These are phyloP conservation scores for Escallonia rubra DNA, from an alignment of 129 eudicot genomes.

Conservation along the genomic window DNA sequence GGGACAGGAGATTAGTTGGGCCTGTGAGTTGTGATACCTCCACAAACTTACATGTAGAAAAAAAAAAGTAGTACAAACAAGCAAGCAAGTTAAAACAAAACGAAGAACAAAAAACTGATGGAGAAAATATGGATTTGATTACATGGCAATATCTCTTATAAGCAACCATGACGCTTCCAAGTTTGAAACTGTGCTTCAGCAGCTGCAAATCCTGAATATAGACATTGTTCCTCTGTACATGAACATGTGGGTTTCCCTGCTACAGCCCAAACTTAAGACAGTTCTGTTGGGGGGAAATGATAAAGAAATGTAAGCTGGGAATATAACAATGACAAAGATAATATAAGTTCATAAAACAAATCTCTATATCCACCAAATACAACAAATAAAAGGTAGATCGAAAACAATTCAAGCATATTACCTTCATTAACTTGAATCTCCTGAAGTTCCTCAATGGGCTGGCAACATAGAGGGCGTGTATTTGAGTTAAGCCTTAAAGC, in stretches of 20 bases:
- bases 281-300: background rate
- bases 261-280: no score
- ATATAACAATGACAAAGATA: no score
- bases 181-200: background rate
- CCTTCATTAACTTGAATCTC: slow-evolving; percentile 6
- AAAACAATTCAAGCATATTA: background rate
- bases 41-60: background rate
- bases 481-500: slow-evolving; percentile 2
- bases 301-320: background rate
- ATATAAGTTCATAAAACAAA: no score
- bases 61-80: background rate
- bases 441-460: slow-evolving; percentile 8
- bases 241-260: no score
- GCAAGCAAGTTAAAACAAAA: background rate
- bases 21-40: background rate
- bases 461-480: slow-evolving; percentile 14
- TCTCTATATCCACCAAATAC: background rate
- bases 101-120: no score
- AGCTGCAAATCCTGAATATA: no score
- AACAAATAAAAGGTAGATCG: background rate
- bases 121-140: no score
- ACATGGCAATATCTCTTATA: no score
- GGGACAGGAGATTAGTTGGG: background rate
- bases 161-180: no score
- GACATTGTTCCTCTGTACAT: background rate